phyloP scores from a whole-genome alignment of 2,329 filamentous ascomycete species.

The Trichophyton equinum region DNA sequence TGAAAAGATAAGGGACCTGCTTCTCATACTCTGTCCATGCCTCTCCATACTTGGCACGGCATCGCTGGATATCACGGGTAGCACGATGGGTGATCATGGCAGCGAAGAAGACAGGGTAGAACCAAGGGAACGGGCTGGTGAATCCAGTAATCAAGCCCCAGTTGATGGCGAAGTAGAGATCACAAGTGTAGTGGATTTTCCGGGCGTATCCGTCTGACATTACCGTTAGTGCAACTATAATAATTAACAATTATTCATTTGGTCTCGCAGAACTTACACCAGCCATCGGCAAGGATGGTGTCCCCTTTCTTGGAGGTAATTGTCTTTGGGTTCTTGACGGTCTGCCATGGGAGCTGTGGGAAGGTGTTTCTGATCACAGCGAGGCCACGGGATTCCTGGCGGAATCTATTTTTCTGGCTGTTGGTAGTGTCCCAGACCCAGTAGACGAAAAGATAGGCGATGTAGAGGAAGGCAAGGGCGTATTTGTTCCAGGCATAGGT shows the following conservation, averaged over 20 bases:
- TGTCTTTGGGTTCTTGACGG: slow-evolving; percentile 64
- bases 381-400: slow-evolving; percentile 56
- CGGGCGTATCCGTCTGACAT: slow-evolving; percentile 54
- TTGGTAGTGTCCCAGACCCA: slow-evolving; percentile 89
- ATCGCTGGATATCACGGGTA: slow-evolving; percentile 60
- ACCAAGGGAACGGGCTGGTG: slow-evolving; percentile 73
- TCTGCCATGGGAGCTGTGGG: slow-evolving; percentile 82
- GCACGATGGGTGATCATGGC: slow-evolving; percentile 71
- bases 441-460: slow-evolving; percentile 69
- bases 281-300: slow-evolving; percentile 69
- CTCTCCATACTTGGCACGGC: slow-evolving; percentile 65
- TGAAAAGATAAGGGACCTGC: slow-evolving; percentile 71
- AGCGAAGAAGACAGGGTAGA: slow-evolving; percentile 71
- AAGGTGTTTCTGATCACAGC: slow-evolving; percentile 61
- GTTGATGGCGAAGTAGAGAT: slow-evolving; percentile 61
- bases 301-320: slow-evolving; percentile 63
- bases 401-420: slow-evolving; percentile 88
- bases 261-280: slow-evolving; percentile 45
- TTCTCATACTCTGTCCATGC: slow-evolving; percentile 71
- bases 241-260: no score
- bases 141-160: slow-evolving; percentile 79
- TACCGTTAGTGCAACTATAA: not conserved
- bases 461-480: slow-evolving; percentile 52
- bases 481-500: slow-evolving; percentile 65
- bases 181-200: slow-evolving; percentile 72